Conservation (phyloP, 116 monocot genomes). For the Dioscorea cayenensis region DNA sequence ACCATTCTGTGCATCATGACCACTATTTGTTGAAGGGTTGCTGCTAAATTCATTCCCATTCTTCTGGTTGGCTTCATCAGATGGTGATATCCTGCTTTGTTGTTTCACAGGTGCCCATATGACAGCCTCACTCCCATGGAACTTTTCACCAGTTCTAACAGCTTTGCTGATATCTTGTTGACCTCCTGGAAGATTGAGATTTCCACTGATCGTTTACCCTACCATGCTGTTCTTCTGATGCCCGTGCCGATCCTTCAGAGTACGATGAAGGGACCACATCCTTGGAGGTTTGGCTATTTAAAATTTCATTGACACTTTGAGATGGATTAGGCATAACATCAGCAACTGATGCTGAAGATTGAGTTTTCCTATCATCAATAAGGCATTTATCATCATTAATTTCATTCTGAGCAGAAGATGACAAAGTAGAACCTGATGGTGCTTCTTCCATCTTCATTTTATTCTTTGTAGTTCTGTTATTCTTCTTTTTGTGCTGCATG, state of each 20-base stretch:
- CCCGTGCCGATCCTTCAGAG: slow-evolving; percentile 5
- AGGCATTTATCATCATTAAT: slow-evolving; percentile 6
- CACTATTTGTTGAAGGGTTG: slow-evolving; percentile 23
- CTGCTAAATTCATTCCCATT: background rate
- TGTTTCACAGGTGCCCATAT: slow-evolving; percentile 84
- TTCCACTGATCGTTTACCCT: slow-evolving; percentile 46
- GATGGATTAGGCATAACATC: slow-evolving; percentile 13
- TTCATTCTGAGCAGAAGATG: slow-evolving; percentile 15
- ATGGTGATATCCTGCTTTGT: slow-evolving; percentile 29
- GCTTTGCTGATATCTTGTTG: slow-evolving; percentile 39
- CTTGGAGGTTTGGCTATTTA: slow-evolving; percentile 5
- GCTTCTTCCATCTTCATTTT: slow-evolving; percentile 37
- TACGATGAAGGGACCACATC: slow-evolving; percentile 4
- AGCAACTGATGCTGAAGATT: background rate
- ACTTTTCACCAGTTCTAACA: slow-evolving; percentile 39
- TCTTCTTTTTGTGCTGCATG: slow-evolving; percentile 39
- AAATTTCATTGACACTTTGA: slow-evolving; percentile 12
- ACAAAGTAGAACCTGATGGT: slow-evolving; percentile 6
- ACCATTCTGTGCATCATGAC: slow-evolving; percentile 28
- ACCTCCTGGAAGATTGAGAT: slow-evolving; percentile 37
- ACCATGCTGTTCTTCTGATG: slow-evolving; percentile 15
- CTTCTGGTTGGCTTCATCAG: slow-evolving; percentile 24
- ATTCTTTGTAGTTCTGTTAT: slow-evolving; percentile 30
- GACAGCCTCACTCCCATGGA: slow-evolving; percentile 48
- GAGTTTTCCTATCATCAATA: slow-evolving; percentile 12